phyloP scores from a whole-genome alignment of 805 yeast species.

The Peterozyma toletana region DNA sequence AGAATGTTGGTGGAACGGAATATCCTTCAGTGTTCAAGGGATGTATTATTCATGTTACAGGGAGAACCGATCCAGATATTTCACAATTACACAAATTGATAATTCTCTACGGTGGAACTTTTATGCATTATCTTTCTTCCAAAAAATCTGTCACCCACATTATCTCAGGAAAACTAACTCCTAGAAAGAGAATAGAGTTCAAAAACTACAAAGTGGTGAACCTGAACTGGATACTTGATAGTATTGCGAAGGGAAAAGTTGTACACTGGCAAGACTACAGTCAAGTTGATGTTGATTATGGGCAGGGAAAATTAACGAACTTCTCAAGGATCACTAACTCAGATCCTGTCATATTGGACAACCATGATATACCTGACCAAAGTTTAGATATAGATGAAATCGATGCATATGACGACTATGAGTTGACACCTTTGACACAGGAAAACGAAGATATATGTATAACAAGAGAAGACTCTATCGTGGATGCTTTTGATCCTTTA shows the following conservation, averaged over 20 bases:
- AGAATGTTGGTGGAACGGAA: slow-evolving; percentile 7
- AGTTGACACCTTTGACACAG: slow-evolving; percentile 9
- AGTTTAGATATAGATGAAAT: slow-evolving; percentile 4
- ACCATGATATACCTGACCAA: slow-evolving; percentile 7
- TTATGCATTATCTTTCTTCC: slow-evolving; percentile 57
- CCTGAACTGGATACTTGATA: slow-evolving; percentile 77
- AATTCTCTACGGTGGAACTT: slow-evolving; percentile 73
- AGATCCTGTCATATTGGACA: slow-evolving; percentile 1
- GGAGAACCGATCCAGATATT: slow-evolving; percentile 80
- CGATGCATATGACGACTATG: slow-evolving; percentile 6
- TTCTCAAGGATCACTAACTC: slow-evolving; percentile 12
- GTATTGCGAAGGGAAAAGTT: slow-evolving; percentile 38
- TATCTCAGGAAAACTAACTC: slow-evolving; percentile 72
- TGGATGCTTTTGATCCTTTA: not conserved
- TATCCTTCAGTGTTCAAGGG: slow-evolving; percentile 45
- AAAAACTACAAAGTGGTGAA: slow-evolving; percentile 65
- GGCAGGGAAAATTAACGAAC: slow-evolving; percentile 35
- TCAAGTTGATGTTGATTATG: slow-evolving; percentile 43
- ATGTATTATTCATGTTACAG: slow-evolving; percentile 77
- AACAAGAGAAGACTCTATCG: not conserved
- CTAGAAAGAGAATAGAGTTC: slow-evolving; percentile 62
- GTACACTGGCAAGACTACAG: slow-evolving; percentile 69
- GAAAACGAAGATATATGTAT: slow-evolving; percentile 1
- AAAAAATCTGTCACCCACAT: slow-evolving; percentile 81
- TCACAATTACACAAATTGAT: slow-evolving; percentile 64